Evolutionary conservation across 306 rosid genomes (phyloP), one percentile per base, ranked within the genome.

Genomic region (Fragaria nilgerrensis): DNA sequence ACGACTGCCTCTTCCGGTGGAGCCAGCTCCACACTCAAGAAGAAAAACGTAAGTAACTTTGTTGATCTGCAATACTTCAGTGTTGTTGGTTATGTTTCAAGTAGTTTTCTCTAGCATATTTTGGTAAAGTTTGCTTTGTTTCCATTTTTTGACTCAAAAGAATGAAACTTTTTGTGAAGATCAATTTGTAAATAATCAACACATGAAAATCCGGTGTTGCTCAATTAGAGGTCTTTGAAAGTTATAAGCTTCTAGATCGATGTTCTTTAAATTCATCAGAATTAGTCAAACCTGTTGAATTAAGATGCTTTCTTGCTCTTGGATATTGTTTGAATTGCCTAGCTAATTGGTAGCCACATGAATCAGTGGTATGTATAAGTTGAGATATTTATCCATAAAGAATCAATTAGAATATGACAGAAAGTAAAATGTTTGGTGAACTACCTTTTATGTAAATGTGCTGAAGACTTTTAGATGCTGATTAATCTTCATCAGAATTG

Each of bases 21-120:
- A 2, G 89, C 84, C 2, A 39, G 45, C 71, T 78, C 88, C 6
- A 50, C 1, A 0, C 32, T 25, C 0, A 80, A 74, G 52, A 86
- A 83, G 34, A 81, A 84, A 80, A 91, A 85, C 68, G 96, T 92
- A 59, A 92, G 96, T 76, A 20, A 12, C 55, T 75, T 48, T 2
- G 19, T 48, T 37, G 8, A 55, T 65, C 25, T 5, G 44, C 7
- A 7, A 29, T 48, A 4, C 0, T 13, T 48, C 16, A 48, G 52
- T 48, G 11, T 53, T 20, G 59, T 20, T 19, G 29, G 5, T 55
- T n/a, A 2, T 55, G 62, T 55, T 55, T 55, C 29, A 55, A 55
- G 12, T 53, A 53, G 12, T 53, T 2, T 52, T 52, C 58, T 1
- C 3, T 17, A 17, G 6, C 58, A 50, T 50, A 12, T 14, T 4